Evolutionary conservation across 257 asterid species (phyloP), one percentile per base, ranked within the genome.

Genomic region (Apocynum venetum): DNA sequence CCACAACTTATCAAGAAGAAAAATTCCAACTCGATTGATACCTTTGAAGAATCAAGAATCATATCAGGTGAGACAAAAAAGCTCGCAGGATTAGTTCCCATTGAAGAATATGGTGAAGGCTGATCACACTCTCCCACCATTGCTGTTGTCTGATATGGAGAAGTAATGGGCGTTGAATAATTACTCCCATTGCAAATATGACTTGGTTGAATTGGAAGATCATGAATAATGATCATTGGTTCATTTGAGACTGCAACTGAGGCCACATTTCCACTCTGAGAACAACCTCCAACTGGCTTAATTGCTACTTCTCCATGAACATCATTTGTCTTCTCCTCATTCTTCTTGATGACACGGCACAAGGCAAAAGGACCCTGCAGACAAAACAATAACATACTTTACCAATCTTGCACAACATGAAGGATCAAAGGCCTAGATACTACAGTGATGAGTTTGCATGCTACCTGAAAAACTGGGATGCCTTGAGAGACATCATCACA

Each of bases 11-110:
- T 71, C 46, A 76, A 43, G 36, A 66, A 17, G 15, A 46, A 61
- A 52, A 47, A 7, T 7, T 74, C 12, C 43, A 36, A 13, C 25
- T 49, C 53, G 0, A 57, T 38, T 13, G 46, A 0, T 74, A 87
- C 90, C 89, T 81, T 85, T 4, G 87, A 85, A 63, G 91, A 78
- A 77, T 87, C 89, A 51, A 85, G 87, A 78, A 85, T 76, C 82
- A 75, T 74, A 70, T 83, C 80, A 44, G 80, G 82, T 0, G 89
- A 71, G 69, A 78, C 78, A 84, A 80, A 85, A 51, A 80, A 68
- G 48, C 73, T 73, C 66, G 84, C 55, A 38, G 80, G 55, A 67
- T 83, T 68, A 8, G 70, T 70, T 56, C 74, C 80, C 77, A 64
- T 61, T 48, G 83, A 64, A 74, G 85, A 77, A 64, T 57, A 38